Conservation (phyloP, 208 protist species). For the Novymonas esmeraldas region DNA sequence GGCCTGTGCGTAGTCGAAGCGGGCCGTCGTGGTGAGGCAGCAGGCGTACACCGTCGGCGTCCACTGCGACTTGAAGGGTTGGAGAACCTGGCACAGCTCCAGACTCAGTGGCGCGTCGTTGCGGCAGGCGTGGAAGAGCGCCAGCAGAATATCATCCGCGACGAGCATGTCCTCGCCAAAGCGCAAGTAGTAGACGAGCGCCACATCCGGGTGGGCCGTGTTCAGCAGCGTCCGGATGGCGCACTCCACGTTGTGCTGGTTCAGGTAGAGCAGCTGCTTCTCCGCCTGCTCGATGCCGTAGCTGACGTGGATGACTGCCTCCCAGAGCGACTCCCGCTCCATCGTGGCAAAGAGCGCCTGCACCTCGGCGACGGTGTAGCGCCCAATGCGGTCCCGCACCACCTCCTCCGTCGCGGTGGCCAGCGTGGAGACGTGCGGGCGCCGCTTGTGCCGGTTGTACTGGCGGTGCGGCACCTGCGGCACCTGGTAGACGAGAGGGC, state of each 20-base stretch:
- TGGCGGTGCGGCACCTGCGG: constrained; percentile 69
- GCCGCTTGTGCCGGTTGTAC: constrained; percentile 52
- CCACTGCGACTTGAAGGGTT: constrained; percentile 62
- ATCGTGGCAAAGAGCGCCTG: constrained; percentile 57
- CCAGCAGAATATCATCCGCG: constrained; percentile 62
- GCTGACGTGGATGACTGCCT: constrained; percentile 61
- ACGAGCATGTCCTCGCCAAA: constrained; percentile 68
- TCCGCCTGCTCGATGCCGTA: constrained; percentile 45
- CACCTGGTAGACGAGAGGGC: constrained; percentile 29
- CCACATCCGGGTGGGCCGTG: constrained; percentile 34
- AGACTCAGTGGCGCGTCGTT: constrained; percentile 43
- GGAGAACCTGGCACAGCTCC: constrained; percentile 50
- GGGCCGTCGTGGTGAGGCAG: constrained; percentile 66
- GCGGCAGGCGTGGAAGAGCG: constrained; percentile 67
- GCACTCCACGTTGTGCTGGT: constrained; percentile 55
- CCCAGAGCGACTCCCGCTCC: constrained; percentile 59
- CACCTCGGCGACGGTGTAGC: constrained; percentile 55
- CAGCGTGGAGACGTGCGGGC: constrained; percentile 40
- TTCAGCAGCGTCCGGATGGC: constrained; percentile 57
- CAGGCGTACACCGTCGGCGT: constrained; percentile 69
- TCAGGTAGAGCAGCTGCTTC: constrained; percentile 49
- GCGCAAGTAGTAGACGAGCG: constrained; percentile 60
- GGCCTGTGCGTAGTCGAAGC: constrained; percentile 53
- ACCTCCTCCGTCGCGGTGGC: constrained; percentile 40
- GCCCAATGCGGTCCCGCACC: constrained; percentile 26